These are phyloP conservation scores for Zopfochytrium polystomum DNA, from an alignment of 371 early-diverging fungal species.

Conservation along the genomic window DNA sequence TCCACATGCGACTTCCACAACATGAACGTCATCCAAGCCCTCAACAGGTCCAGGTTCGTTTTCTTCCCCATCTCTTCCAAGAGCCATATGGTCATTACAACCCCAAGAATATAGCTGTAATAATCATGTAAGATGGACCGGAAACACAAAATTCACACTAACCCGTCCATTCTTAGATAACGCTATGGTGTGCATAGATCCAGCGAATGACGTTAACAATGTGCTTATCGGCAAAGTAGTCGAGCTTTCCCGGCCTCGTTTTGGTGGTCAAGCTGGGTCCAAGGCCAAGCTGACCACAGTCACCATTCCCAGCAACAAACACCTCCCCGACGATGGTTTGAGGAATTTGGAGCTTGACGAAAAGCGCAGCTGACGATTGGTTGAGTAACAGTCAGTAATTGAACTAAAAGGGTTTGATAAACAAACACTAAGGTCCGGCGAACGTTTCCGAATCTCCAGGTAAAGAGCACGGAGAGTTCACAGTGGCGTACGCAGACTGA, in stretches of 20 bases:
- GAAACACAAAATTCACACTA: too few species aligned
- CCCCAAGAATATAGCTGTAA: slow-evolving; percentile 90
- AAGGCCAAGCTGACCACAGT: slow-evolving; percentile 95
- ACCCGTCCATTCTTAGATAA: slow-evolving; percentile 57
- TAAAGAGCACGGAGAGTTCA: too few species aligned
- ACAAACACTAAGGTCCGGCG: too few species aligned
- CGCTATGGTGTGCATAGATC: slow-evolving; percentile 62
- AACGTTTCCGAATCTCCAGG: too few species aligned
- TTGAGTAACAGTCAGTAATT: too few species aligned
- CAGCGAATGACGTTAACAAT: slow-evolving; percentile 55
- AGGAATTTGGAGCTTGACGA: slow-evolving; percentile 17
- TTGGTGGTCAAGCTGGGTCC: slow-evolving; percentile 74
- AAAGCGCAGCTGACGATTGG: too few species aligned
- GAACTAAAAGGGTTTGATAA: too few species aligned
- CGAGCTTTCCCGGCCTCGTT: slow-evolving; percentile 70
- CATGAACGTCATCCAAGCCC: slow-evolving; percentile 67
- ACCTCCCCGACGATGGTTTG: slow-evolving; percentile 58
- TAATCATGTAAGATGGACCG: too few species aligned
- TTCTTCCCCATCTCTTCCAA: slow-evolving; percentile 88
- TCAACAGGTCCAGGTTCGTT: slow-evolving; percentile 60
- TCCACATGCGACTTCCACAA: slow-evolving; percentile 89
- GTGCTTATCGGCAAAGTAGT: slow-evolving; percentile 59
- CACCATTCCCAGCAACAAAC: slow-evolving; percentile 91
- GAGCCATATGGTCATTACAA: slow-evolving; percentile 97
- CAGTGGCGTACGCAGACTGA: too few species aligned